These are phyloP conservation scores for Secale cereale DNA, from an alignment of 176 grass and related monocot species.

Conservation along the genomic window DNA sequence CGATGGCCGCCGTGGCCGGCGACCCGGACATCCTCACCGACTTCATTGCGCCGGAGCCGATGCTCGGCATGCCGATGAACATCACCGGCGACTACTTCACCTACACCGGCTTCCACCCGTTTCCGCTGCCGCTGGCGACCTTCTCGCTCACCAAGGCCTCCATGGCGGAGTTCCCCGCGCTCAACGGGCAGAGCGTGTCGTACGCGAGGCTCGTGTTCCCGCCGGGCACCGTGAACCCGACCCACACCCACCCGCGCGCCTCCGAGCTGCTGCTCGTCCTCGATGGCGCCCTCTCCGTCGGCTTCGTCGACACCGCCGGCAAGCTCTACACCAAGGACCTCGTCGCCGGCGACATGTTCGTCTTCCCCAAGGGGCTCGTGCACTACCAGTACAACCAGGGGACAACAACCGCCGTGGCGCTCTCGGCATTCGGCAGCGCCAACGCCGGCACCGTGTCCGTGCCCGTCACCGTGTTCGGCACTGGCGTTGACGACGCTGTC, in stretches of 20 bases:
- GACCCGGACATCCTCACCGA: conserved; percentile 42
- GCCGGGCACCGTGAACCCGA: conserved; percentile 31
- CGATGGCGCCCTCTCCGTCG: conserved; percentile 40
- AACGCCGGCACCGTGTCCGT: conserved; percentile 19
- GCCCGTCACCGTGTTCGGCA: conserved; percentile 34
- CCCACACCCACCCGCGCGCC: conserved; percentile 62
- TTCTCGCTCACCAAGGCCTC: conserved; percentile 28
- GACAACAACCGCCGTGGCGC: not conserved
- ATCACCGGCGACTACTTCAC: conserved; percentile 21
- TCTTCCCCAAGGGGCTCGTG: conserved; percentile 50
- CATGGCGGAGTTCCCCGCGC: conserved; percentile 32
- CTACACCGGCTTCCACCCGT: not conserved
- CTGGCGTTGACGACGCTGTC: not conserved
- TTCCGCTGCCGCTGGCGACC: not conserved
- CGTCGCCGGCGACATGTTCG: conserved; percentile 32
- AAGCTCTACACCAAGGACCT: conserved; percentile 33
- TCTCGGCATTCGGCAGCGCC: conserved; percentile 39
- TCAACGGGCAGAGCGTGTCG: conserved; percentile 53
- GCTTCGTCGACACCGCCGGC: conserved; percentile 41
- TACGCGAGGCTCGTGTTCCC: conserved; percentile 30
- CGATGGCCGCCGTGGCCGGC: not conserved
- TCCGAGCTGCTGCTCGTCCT: conserved; percentile 51
- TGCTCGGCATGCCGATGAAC: not conserved
- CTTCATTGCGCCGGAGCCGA: not conserved
- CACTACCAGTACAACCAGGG: conserved; percentile 56